Evolutionary conservation across 805 yeast genomes (phyloP).

Genomic region (Saturnispora kantuleensis): DNA sequence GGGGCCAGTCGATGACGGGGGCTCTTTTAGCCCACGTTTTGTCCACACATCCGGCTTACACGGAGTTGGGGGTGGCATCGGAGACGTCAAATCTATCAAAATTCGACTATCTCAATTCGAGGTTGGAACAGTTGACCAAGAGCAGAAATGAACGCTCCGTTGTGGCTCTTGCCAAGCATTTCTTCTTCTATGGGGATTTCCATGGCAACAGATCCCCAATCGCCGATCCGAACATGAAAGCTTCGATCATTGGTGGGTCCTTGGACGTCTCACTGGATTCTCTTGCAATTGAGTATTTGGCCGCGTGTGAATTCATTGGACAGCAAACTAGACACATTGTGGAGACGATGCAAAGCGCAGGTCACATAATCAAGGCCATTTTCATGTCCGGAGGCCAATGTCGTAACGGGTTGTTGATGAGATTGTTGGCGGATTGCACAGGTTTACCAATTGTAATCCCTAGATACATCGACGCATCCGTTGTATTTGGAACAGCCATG

Average conservation of each 20-base stretch:
- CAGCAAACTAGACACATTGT: slow-evolving; percentile 95
- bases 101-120: slow-evolving; percentile 74
- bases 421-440: slow-evolving; percentile 86
- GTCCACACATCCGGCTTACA: slow-evolving; percentile 79
- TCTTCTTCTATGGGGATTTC: slow-evolving; percentile 91
- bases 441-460: slow-evolving; percentile 90
- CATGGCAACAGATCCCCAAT: slow-evolving; percentile 98
- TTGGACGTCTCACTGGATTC: slow-evolving; percentile 85
- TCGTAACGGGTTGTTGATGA: slow-evolving; percentile 80
- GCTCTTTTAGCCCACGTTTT: slow-evolving; percentile 84
- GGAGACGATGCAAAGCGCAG: slow-evolving; percentile 70
- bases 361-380: slow-evolving; percentile 66
- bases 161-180: slow-evolving; percentile 69
- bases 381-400: slow-evolving; percentile 97
- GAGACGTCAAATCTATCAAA: slow-evolving; percentile 61
- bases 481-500: slow-evolving; percentile 91
- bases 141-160: slow-evolving; percentile 58
- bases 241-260: slow-evolving; percentile 82
- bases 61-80: slow-evolving; percentile 57
- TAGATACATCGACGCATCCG: slow-evolving; percentile 92
- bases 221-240: slow-evolving; percentile 90
- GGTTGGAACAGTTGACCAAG: slow-evolving; percentile 54
- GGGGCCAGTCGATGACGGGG: slow-evolving; percentile 98
- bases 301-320: slow-evolving; percentile 94
- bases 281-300: slow-evolving; percentile 77